Base-by-base conservation (phyloP, 2,329 filamentous ascomycete species). In the Pseudophaeomoniella oleicola region DNA sequence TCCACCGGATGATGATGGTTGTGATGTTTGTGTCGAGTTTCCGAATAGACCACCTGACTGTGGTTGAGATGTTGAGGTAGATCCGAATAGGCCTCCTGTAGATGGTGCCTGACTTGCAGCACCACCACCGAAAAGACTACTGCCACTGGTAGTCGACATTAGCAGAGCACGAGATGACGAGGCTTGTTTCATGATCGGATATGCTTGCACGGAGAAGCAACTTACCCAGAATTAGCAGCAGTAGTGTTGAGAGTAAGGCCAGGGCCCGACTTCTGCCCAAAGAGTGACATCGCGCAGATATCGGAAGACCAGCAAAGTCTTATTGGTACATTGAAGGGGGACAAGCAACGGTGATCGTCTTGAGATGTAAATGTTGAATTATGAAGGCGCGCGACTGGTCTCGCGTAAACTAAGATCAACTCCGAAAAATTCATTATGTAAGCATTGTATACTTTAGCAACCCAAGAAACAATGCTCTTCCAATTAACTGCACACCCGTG, bases 61-160 rank as follows among this genome's bases (percentile, higher is more conserved):
- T 15, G 40, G 19, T 38, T 41, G 42, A 6, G 32, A 34, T 9
- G 22, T 27, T 12, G 32, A 3, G n/a, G 39, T 34, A 32, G 31
- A 32, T 6, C 31, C 34, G 16, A 39, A 39, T 19, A 40, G 17
- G 31, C 41, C 38, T 49, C 50, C 30, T 49, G 32, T 37, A 6
- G 22, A 27, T 9, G 22, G 22, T n/a, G 22, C 22, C n/a, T 27
- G 22, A n/a, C 22, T 27, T 6, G 22, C 22, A 27, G 9, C 22
- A 13, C 32, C 32, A 13, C 32, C 32, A 35, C 51, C 53, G 36
- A 59, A 58, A 13, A 59, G 41, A 22, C 55, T 40, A 10, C 50
- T 51, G 10, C 48, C 46, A 4, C 55, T 53, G 19, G 57, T 58
- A 5, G 49, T 32, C n/a, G n/a, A n/a, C n/a, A n/a, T n/a, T n/a